These are phyloP conservation scores for Thyridium curvatum DNA, from an alignment of 2,329 filamentous ascomycete species.

Conservation along the genomic window DNA sequence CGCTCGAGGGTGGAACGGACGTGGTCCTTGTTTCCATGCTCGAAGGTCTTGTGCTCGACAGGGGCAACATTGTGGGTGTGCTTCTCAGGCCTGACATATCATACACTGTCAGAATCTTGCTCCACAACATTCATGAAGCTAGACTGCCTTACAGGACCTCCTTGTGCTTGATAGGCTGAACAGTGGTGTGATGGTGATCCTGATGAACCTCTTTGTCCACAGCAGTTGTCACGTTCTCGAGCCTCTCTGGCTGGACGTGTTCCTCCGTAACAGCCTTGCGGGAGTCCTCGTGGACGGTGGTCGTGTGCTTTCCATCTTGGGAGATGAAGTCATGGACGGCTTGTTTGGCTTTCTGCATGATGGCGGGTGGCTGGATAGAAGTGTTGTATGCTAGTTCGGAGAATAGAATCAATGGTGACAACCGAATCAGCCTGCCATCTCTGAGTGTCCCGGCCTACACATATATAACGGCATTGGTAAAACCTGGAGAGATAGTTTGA, in stretches of 20 bases:
- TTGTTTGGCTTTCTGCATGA: conserved; percentile 60
- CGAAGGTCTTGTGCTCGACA: conserved; percentile 54
- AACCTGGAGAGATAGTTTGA: no score
- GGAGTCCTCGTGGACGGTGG: conserved; percentile 62
- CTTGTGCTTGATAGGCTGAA: conserved; percentile 49
- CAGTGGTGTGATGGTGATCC: conserved; percentile 64
- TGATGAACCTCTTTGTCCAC: conserved; percentile 66
- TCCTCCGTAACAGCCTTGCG: conserved; percentile 56
- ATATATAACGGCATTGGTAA: no score
- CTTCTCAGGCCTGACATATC: conserved; percentile 35
- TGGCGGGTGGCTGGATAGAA: conserved; percentile 13
- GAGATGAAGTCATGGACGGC: conserved; percentile 55
- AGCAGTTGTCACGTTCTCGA: conserved; percentile 56
- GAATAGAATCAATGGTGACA: no score
- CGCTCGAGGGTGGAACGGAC: conserved; percentile 39
- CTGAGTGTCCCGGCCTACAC: no score
- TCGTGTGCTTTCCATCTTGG: conserved; percentile 59
- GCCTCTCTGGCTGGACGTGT: conserved; percentile 49
- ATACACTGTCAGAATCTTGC: no score
- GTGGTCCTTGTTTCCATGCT: conserved; percentile 50
- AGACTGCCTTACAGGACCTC: conserved; percentile 31
- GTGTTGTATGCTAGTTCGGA: no score
- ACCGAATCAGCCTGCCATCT: no score
- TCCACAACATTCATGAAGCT: no score
- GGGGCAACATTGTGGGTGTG: conserved; percentile 53